Base-by-base conservation (phyloP, 208 protist genomes). In the Trypanosoma brucei region DNA sequence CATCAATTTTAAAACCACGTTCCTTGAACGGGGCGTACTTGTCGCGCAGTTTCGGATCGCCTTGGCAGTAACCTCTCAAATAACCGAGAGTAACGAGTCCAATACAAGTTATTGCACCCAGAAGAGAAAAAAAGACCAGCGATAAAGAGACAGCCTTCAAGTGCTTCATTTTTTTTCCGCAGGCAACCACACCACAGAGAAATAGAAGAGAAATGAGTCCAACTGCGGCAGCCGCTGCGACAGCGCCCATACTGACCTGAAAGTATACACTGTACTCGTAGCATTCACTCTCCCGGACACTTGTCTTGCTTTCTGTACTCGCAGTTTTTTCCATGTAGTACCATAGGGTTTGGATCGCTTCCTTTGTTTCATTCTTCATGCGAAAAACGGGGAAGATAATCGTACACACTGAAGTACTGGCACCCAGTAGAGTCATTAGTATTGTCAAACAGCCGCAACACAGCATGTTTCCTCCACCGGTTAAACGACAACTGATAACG, bases 21-120 rank as follows among this genome's bases (percentile, higher is more conserved):
- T 31, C 50, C n/a, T 31, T 34, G 31, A 54, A 54, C 30, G 50
- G n/a, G 9, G 6, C n/a, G 50, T 54, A 54, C n/a, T 54, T n/a
- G 6, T 34, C 50, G 22, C 31, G 7, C 31, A 54, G n/a, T 31
- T 6, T 8, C 6, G 7, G 5, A n/a, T 54, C n/a, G 50, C 30
- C 50, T n/a, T 54, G 50, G 30, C 50, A 54, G 37, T 57, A 65
- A 37, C 60, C 60, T 9, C 40, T 55, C 9, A 65, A 46, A 38
- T 65, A 65, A 33, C 60, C 60, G n/a, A 55, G 56, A 30, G 56
- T 40, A n/a, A 65, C 3, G 40, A 65, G 49, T 31, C 31, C 60
- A 46, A 65, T 34, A 37, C 60, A 65, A 11, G 34, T 50, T 22
- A 33, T 50, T 22, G 14, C 55, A n/a, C 3, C 8, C 4, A 36